Evolutionary conservation across 1,284 basidiomycete genomes (phyloP).

Genomic region (Phellinidium pouzarii): DNA sequence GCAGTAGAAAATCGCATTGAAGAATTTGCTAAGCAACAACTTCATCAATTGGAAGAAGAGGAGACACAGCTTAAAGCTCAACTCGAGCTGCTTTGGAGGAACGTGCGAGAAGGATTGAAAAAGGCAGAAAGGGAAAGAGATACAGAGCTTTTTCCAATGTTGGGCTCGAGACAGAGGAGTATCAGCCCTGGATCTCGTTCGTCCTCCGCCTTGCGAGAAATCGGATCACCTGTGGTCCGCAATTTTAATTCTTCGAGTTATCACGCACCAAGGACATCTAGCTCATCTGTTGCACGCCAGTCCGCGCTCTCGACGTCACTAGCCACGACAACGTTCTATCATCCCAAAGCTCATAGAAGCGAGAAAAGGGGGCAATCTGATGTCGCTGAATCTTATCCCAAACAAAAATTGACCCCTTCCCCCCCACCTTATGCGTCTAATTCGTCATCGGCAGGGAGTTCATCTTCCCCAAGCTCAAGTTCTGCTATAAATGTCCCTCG

Average conservation of each 20-base stretch:
- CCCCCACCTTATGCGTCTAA: constrained; percentile 30
- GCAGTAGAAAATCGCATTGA: constrained; percentile 54
- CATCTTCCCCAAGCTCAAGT: constrained; percentile 31
- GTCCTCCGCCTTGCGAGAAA: neutral
- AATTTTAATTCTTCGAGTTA: constrained; percentile 49
- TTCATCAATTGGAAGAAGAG: constrained; percentile 46
- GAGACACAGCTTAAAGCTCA: constrained; percentile 50
- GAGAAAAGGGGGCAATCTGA: constrained; percentile 12
- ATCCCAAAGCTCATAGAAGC: constrained; percentile 33
- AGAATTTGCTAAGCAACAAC: constrained; percentile 48
- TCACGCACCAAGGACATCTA: constrained; percentile 27
- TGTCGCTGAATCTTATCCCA: constrained; percentile 18
- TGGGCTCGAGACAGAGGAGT: constrained; percentile 9
- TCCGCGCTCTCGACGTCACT: constrained; percentile 69
- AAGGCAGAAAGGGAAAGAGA: constrained; percentile 39
- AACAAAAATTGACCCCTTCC: constrained; percentile 24
- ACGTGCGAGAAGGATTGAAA: constrained; percentile 45
- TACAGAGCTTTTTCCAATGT: constrained; percentile 4
- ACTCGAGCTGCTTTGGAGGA: constrained; percentile 58
- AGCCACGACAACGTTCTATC: constrained; percentile 51
- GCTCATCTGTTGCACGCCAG: constrained; percentile 30
- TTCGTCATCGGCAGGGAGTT: constrained; percentile 27
- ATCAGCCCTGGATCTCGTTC: constrained; percentile 3
- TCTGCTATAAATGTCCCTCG: constrained; percentile 30
- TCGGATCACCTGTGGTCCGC: constrained; percentile 28